Percentiles rank a stretch among this genome's conserved stretches.
These are phyloP conservation scores for Chenopodium formosanum DNA, from an alignment of 148 eudicot genomes.

Conservation along the genomic window DNA sequence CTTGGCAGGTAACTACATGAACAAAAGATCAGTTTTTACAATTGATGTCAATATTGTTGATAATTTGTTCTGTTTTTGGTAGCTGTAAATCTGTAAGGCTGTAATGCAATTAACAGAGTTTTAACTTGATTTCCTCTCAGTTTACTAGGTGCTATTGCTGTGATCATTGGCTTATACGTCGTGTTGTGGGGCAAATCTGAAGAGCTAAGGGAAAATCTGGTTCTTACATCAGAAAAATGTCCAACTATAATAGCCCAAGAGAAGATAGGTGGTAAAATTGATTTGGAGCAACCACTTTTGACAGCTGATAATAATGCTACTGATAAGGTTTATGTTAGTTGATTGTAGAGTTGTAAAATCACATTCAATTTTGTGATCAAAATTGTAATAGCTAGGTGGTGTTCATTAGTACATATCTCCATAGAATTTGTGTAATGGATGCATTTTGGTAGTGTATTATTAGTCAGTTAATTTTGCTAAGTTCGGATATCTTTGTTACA, in stretches of 20 bases:
- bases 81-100: too few species aligned
- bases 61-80: not conserved
- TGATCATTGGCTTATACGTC: constrained; percentile 55
- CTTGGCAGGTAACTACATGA: constrained; percentile 47
- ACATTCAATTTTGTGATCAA: not conserved
- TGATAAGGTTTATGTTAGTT: not conserved
- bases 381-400: not conserved
- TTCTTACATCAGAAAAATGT: not conserved
- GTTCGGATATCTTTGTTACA: not conserved
- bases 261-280: not conserved
- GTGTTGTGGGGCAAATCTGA: constrained; percentile 69
- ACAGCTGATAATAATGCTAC: not conserved
- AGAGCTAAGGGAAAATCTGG: constrained; percentile 16
- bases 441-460: not conserved
- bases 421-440: not conserved
- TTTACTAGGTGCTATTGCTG: constrained; percentile 51
- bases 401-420: not conserved
- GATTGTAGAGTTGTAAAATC: not conserved
- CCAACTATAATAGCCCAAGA: not conserved
- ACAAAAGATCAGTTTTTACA: not conserved
- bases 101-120: not conserved
- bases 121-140: constrained; percentile 28
- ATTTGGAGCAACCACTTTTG: constrained; percentile 32
- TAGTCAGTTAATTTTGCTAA: not conserved
- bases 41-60: not conserved